Base-by-base conservation (phyloP, 768 basidiomycete species). In the Lactarius evosmus region DNA sequence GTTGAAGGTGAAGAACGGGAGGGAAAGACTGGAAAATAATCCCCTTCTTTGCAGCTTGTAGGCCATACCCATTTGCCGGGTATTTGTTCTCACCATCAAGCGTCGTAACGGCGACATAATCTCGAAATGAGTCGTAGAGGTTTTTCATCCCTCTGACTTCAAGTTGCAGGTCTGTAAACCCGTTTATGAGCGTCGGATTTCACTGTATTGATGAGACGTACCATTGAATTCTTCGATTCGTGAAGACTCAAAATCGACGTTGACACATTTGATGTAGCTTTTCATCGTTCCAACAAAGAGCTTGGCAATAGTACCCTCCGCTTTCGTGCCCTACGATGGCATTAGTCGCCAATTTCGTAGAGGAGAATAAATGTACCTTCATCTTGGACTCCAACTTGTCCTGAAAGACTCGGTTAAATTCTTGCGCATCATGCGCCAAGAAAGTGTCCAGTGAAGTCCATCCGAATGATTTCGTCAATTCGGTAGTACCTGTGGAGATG, bases 281-380 rank as follows among this genome's bases (percentile, higher is more conserved):
- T 97, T 99, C 95, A 98, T 98, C 76, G 95, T 95, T 27, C 97
- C 97, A n/a, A 95, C 91, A 73, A 98, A 98, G 57, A 99, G 85
- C 71, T 90, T 91, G 49, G 89, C 86, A 60, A 98, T 93, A 5
- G 97, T 93, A 57, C 95, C 95, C 71, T 99, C 97, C 1, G 95
- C 95, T 72, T 85, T 82, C n/a, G 97, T 98, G 14, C 89, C 93
- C 93, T 95, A 68, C 0, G 53, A 61, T 53, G 34, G 36, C 22
- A 52, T 70, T 50, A 67, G 40, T 14, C 38, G n/a, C 32, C 5
- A 7, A 34, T 22, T 50, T 19, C 14, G 11, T 17, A 33, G 38
- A n/a, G 50, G 46, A 17, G 16, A 22, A 50, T 19, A 34, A 27
- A 14, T 74, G 30, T 65, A 89, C 94, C 89, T 99, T 99, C 97